phyloP scores from a whole-genome alignment of 192 early-diverging fungal genomes.

The Coemansia sp. region DNA sequence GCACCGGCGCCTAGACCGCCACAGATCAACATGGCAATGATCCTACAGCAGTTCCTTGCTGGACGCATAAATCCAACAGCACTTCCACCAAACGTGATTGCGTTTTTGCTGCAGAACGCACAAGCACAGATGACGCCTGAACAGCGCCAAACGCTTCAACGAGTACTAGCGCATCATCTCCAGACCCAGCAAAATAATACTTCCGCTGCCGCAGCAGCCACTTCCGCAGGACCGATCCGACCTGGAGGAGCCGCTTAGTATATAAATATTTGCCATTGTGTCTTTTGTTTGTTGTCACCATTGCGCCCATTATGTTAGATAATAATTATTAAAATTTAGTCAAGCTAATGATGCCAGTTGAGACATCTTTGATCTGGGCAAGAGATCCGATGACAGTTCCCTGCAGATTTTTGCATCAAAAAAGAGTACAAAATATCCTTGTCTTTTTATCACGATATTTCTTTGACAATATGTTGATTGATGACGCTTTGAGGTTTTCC shows the following conservation, averaged over 20 bases:
- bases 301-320: background rate
- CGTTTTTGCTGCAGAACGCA: slow-evolving; percentile 26
- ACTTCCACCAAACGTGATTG: slow-evolving; percentile 31
- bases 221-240: slow-evolving; percentile 14
- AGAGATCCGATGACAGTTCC: background rate
- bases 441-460: background rate
- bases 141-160: slow-evolving; percentile 25
- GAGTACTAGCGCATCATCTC: slow-evolving; percentile 20
- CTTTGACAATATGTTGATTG: background rate
- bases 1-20: slow-evolving; percentile 18
- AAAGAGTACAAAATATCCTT: background rate
- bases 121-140: slow-evolving; percentile 31
- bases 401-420: background rate
- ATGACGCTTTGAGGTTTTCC: background rate
- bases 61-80: slow-evolving; percentile 23
- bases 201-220: background rate
- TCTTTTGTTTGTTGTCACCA: background rate
- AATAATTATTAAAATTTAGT: background rate
- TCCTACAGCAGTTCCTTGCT: slow-evolving; percentile 38
- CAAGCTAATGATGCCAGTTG: background rate
- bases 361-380: background rate
- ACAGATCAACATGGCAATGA: slow-evolving; percentile 25
- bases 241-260: slow-evolving; percentile 11
- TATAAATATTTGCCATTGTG: background rate
- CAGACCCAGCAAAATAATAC: slow-evolving; percentile 15